Base-by-base conservation (phyloP, 1,139 yeast genomes). In the Taiozyma sp. region DNA sequence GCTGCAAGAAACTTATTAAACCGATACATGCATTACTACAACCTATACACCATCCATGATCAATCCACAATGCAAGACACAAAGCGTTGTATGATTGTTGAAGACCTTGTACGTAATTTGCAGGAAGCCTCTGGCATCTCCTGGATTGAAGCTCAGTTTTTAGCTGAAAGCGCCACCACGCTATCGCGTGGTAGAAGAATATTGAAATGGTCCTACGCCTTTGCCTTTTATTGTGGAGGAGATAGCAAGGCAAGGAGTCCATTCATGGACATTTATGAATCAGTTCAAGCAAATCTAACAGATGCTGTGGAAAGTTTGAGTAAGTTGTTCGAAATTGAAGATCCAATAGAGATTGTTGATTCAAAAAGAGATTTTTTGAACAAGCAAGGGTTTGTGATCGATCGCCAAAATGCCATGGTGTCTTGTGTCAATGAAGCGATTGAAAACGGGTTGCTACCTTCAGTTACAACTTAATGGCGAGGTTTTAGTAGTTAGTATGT, bases 131-230 rank as follows among this genome's bases (percentile, higher is more conserved):
- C 75, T 7, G 82, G 83, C 4, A 76, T 89, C 53, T 85, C 96
- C 2, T 91, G 97, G 96, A 88, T 88, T 52, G 97, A 92, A 62
- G 87, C 91, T 1, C 96, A 89, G 63, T 92, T 87, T 64, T 74
- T 91, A 49, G 79, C 84, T 9, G 95, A 87, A 54, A 83, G 93
- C 46, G 84, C 87, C 51, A 75, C 76, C 46, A 78, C 80, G 1
- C 70, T 91, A 51, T 74, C 84, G 40, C 79, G 77, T 51, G 89
- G 96, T 2, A 75, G 98, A 52, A 83, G 83, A 47, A 82, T 92
- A 2, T 72, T 93, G 49, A 88, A 90, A 69, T 93, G 98, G 98
- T 84, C 97, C 0, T 92, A 89, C 68, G 91, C 92, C 7, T 80
- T 90, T 65, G 85, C 90, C 3, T 93, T 72, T 63, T 89, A 84